phyloP scores from a whole-genome alignment of 177 flowering plant species.

The Telopea speciosissima region DNA sequence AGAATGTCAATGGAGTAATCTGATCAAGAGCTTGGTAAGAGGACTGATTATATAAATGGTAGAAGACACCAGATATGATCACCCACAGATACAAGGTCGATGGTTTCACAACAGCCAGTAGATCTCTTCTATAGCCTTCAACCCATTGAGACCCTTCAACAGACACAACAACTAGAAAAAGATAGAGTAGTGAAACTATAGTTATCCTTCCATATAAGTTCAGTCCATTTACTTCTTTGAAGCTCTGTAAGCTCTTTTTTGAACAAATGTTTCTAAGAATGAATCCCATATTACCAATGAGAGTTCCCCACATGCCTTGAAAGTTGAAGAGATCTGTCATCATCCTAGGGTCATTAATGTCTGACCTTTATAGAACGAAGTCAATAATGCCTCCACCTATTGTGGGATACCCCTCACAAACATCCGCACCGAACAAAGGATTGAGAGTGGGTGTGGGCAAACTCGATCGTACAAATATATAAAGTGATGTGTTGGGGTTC shows the following conservation, averaged over 20 bases:
- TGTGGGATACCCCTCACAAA: no score
- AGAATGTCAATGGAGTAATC: slow-evolving; percentile 84
- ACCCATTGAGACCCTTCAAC: slow-evolving; percentile 92
- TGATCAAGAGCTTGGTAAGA: slow-evolving; percentile 88
- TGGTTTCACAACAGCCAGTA: slow-evolving; percentile 42
- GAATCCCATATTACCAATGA: slow-evolving; percentile 86
- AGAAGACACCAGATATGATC: slow-evolving; percentile 68
- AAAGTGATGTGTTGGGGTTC: no score
- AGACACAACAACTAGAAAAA: slow-evolving; percentile 69
- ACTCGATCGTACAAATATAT: no score
- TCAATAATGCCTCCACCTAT: no score
- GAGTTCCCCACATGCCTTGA: slow-evolving; percentile 78
- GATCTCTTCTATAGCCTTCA: slow-evolving; percentile 59
- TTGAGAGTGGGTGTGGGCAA: no score
- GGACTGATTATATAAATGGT: slow-evolving; percentile 81
- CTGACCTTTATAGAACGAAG: no score
- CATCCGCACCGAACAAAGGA: no score
- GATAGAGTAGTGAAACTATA: slow-evolving; percentile 62
- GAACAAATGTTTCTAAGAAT: slow-evolving; percentile 86
- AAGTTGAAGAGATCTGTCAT: no score
- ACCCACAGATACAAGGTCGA: slow-evolving; percentile 75
- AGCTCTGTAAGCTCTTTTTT: slow-evolving; percentile 60
- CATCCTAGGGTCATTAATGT: no score
- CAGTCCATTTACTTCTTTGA: slow-evolving; percentile 78
- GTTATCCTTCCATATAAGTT: slow-evolving; percentile 84